These are phyloP conservation scores for Quercus suber DNA, from an alignment of 306 rosid species.

Conservation along the genomic window DNA sequence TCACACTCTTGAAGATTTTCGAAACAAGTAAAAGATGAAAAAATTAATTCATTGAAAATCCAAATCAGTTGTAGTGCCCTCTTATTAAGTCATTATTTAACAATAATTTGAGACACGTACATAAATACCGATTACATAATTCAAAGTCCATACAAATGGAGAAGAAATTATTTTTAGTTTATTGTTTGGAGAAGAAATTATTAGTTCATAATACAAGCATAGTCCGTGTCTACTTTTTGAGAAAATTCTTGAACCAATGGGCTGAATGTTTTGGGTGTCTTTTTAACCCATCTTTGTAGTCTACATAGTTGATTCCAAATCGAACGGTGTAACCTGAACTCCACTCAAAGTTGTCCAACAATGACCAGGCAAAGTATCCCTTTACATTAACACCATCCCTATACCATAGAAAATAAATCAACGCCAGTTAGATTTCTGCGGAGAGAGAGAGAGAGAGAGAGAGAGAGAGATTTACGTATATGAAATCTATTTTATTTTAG, in stretches of 20 bases:
- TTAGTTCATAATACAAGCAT: no score
- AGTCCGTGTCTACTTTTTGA: no score
- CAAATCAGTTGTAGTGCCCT: no score
- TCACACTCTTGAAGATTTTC: no score
- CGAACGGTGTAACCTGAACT: constrained; percentile 46
- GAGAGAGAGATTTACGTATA: not conserved
- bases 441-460: not conserved
- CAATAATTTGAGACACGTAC: not conserved
- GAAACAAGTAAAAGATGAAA: no score
- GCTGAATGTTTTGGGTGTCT: constrained; percentile 58
- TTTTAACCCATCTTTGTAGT: constrained; percentile 42
- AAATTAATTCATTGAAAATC: no score
- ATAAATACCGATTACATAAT: not conserved
- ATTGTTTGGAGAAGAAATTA: no score
- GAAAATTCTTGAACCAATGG: not conserved
- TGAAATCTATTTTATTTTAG: no score
- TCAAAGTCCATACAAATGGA: not conserved
- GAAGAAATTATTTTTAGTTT: not conserved
- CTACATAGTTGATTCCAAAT: constrained; percentile 59
- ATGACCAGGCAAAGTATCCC: constrained; percentile 72
- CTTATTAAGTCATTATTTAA: not conserved
- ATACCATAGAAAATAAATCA: not conserved
- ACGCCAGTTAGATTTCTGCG: not conserved
- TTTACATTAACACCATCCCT: constrained; percentile 63
- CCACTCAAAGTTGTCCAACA: constrained; percentile 72